Percentiles rank a stretch among this genome's conserved stretches.
Evolutionary conservation across 805 yeast species (phyloP).

Genomic region (Candida pseudoglaebosa): DNA sequence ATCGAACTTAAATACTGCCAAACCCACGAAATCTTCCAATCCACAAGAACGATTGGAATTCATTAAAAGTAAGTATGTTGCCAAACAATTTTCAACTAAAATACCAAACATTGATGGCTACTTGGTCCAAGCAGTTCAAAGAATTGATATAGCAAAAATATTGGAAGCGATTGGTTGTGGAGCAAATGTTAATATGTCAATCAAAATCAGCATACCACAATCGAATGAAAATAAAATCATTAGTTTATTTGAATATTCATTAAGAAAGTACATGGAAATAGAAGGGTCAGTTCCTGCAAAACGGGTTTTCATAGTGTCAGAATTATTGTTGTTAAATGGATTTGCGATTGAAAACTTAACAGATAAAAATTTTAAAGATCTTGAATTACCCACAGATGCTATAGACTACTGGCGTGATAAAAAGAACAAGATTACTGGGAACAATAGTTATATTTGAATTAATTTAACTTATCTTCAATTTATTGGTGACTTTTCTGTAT

Average conservation of each 20-base stretch:
- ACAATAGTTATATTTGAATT: no score
- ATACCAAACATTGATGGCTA: slow-evolving; percentile 25
- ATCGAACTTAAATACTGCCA: slow-evolving; percentile 15
- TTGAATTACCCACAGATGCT: slow-evolving; percentile 46
- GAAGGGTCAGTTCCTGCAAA: slow-evolving; percentile 15
- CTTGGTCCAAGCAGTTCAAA: slow-evolving; percentile 50
- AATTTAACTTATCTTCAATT: no score
- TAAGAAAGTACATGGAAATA: slow-evolving; percentile 40
- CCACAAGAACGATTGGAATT: slow-evolving; percentile 52
- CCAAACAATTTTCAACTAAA: slow-evolving; percentile 36
- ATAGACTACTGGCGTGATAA: slow-evolving; percentile 44
- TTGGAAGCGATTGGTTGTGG: slow-evolving; percentile 43
- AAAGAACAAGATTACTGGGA: neutral
- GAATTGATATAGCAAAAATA: slow-evolving; percentile 44
- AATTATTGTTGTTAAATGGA: slow-evolving; percentile 56
- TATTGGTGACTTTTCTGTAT: no score
- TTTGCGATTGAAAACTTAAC: slow-evolving; percentile 36
- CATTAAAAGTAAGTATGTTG: slow-evolving; percentile 62
- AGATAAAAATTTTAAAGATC: slow-evolving; percentile 20
- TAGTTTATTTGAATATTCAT: slow-evolving; percentile 45
- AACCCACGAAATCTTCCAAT: slow-evolving; percentile 17
- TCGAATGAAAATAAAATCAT: slow-evolving; percentile 19
- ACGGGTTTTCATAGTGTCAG: slow-evolving; percentile 46
- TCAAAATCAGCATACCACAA: slow-evolving; percentile 26
- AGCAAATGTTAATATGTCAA: slow-evolving; percentile 42